Conservation (phyloP, 2,329 filamentous ascomycete species). For the Aspergillus sergii region DNA sequence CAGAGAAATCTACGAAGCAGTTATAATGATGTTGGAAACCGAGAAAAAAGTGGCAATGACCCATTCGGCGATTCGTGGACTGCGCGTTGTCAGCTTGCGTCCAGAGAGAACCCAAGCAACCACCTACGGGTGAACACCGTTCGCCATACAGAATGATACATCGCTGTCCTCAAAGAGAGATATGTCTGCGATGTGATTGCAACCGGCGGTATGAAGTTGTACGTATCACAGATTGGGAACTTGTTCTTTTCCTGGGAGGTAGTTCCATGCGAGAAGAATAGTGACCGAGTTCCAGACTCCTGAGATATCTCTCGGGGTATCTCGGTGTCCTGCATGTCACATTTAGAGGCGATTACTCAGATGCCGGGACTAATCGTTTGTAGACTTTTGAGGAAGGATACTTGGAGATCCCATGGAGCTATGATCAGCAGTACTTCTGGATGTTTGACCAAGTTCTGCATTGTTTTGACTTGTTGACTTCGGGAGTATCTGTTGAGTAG, state of each 20-base stretch:
- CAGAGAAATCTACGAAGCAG: background rate
- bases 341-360: background rate
- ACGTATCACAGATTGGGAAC: constrained; percentile 3
- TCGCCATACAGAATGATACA: constrained; percentile 4
- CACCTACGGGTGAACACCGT: constrained; percentile 6
- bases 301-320: background rate
- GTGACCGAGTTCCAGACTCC: background rate
- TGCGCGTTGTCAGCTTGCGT: background rate
- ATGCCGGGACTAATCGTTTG: background rate
- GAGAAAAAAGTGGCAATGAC: constrained; percentile 7
- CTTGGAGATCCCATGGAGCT: background rate
- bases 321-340: background rate
- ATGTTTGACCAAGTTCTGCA: background rate
- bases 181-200: background rate
- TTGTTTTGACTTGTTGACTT: background rate
- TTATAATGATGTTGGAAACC: constrained; percentile 4
- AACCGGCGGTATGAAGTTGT: constrained; percentile 5
- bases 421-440: background rate
- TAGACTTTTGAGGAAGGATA: background rate
- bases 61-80: constrained; percentile 8
- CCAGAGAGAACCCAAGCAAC: background rate
- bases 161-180: constrained; percentile 1
- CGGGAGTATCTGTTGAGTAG: background rate
- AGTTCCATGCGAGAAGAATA: constrained; percentile 4
- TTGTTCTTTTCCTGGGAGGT: background rate